A percentile compares a stretch with the other conserved stretches of the same genome.
These are phyloP conservation scores for Penicillium manginii DNA, from an alignment of 495 filamentous ascomycete genomes.

Conservation along the genomic window DNA sequence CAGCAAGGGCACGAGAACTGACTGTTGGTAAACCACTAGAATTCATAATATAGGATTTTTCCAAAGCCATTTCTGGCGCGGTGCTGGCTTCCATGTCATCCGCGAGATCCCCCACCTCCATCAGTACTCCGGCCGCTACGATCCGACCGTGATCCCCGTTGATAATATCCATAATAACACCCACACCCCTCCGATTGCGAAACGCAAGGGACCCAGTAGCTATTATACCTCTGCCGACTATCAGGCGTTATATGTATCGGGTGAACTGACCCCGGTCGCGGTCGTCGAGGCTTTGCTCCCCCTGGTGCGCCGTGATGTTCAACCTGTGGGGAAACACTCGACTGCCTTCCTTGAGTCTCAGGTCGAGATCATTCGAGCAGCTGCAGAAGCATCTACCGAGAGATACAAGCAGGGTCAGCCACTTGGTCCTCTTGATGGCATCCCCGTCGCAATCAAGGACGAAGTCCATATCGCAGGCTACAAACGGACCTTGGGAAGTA, in stretches of 20 bases:
- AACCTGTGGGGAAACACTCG: slow-evolving; percentile 59
- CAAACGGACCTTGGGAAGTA: slow-evolving; percentile 63
- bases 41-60: slow-evolving; percentile 58
- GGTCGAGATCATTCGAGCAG: slow-evolving; percentile 61
- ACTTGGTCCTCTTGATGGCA: slow-evolving; percentile 74
- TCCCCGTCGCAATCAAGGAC: slow-evolving; percentile 86
- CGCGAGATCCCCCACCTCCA: slow-evolving; percentile 61
- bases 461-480: slow-evolving; percentile 80
- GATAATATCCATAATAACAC: slow-evolving; percentile 35
- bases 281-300: slow-evolving; percentile 73
- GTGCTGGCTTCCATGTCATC: slow-evolving; percentile 71
- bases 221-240: slow-evolving; percentile 80
- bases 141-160: slow-evolving; percentile 83
- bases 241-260: slow-evolving; percentile 69
- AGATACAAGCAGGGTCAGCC: slow-evolving; percentile 68
- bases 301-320: slow-evolving; percentile 63
- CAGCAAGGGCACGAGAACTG: not conserved
- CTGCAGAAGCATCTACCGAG: slow-evolving; percentile 70
- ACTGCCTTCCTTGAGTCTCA: slow-evolving; percentile 69
- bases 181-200: slow-evolving; percentile 24
- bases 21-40: slow-evolving; percentile 33
- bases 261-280: slow-evolving; percentile 67
- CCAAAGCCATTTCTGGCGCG: slow-evolving; percentile 68
- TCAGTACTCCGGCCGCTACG: slow-evolving; percentile 65
- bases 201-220: slow-evolving; percentile 41